Evolutionary conservation across 1,139 yeast species (phyloP).

Genomic region (Yueomyces sp.): DNA sequence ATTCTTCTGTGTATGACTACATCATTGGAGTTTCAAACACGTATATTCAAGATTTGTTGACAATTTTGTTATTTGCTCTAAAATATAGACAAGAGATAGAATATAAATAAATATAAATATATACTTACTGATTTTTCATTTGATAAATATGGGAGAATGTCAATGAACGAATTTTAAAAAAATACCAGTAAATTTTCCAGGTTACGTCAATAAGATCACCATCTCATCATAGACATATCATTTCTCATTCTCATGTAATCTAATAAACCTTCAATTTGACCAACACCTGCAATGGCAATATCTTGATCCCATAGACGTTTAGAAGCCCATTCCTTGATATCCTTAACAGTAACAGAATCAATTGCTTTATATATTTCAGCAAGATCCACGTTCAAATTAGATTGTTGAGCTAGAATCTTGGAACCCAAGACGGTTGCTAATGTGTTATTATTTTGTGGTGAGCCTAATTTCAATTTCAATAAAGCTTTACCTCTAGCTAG

Average conservation of each 20-base stretch:
- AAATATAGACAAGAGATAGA: no score
- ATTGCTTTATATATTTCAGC: conserved; percentile 48
- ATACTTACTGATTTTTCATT: no score
- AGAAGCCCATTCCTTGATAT: conserved; percentile 63
- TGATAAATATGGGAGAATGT: no score
- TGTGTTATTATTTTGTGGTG: conserved; percentile 25
- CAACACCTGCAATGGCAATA: conserved; percentile 69
- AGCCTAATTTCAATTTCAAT: conserved; percentile 48
- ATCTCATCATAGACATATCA: conserved; percentile 81
- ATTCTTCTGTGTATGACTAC: no score
- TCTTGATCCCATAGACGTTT: conserved; percentile 73
- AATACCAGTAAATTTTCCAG: no score
- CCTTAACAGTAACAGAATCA: conserved; percentile 48
- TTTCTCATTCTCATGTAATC: conserved; percentile 80
- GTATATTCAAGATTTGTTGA: no score
- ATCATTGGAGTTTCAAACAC: no score
- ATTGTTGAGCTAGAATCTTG: conserved; percentile 45
- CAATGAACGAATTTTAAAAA: no score
- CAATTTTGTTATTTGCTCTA: no score
- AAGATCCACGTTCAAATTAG: conserved; percentile 39
- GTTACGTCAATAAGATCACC: conserved; percentile 25
- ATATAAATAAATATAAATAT: no score
- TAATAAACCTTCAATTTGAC: conserved; percentile 70
- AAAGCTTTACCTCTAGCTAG: conserved; percentile 65
- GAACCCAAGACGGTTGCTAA: conserved; percentile 48